Percentiles rank a stretch among this genome's conserved stretches.
Evolutionary conservation across 2,329 filamentous ascomycete genomes (phyloP).

Genomic region (Teratosphaeria zuluensis): DNA sequence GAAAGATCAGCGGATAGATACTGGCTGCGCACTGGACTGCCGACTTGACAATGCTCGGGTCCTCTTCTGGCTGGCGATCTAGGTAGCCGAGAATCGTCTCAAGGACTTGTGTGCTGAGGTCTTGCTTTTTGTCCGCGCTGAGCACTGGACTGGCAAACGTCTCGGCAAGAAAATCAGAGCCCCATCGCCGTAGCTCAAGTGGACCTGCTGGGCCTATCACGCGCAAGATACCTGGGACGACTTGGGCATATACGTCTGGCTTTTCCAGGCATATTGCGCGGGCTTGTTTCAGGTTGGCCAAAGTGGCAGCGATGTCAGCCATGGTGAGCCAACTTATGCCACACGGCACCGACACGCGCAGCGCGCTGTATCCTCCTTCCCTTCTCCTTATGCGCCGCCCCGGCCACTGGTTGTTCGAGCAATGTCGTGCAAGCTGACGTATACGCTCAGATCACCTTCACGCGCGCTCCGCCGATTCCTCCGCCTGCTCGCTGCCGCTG

Average conservation of each 20-base stretch:
- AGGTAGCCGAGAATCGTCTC: slow-evolving; percentile 54
- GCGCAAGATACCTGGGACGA: slow-evolving; percentile 85
- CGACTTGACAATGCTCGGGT: slow-evolving; percentile 71
- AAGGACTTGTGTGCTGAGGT: slow-evolving; percentile 58
- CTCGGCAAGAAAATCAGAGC: slow-evolving; percentile 89
- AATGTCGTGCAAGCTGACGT: slow-evolving; percentile 10
- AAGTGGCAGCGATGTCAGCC: slow-evolving; percentile 37
- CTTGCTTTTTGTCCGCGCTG: slow-evolving; percentile 66
- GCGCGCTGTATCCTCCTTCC: not conserved
- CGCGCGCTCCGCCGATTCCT: not conserved
- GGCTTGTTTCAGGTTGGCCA: slow-evolving; percentile 81
- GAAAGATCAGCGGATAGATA: slow-evolving; percentile 83
- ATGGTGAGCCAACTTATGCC: slow-evolving; percentile 1
- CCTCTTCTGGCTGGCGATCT: slow-evolving; percentile 47
- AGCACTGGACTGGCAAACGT: slow-evolving; percentile 89
- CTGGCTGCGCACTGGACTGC: slow-evolving; percentile 82
- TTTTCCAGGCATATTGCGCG: slow-evolving; percentile 83
- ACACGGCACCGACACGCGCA: not conserved
- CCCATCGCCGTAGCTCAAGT: slow-evolving; percentile 86
- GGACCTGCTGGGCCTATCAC: slow-evolving; percentile 69
- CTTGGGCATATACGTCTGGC: slow-evolving; percentile 78
- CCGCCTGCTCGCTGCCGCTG: not conserved
- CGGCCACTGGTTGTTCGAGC: not conserved
- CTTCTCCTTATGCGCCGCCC: not conserved
- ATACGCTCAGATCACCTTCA: slow-evolving; percentile 4